These are phyloP conservation scores for Chrysosporium keratinophilum DNA, from an alignment of 2,329 filamentous ascomycete species.

Conservation along the genomic window DNA sequence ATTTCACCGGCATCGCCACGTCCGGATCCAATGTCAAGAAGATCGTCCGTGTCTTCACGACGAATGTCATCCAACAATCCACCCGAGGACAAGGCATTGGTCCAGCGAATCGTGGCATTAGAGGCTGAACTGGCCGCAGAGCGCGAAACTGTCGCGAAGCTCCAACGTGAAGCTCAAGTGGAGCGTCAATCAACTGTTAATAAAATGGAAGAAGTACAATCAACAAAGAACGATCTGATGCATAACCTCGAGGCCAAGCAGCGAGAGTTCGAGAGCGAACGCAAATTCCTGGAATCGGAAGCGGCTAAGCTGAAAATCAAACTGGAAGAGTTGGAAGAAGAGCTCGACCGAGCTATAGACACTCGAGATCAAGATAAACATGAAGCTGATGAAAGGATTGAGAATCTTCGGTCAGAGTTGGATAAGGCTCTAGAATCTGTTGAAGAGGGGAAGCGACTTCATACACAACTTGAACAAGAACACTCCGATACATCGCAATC, in stretches of 20 bases:
- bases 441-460: conserved; percentile 50
- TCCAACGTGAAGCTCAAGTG: conserved; percentile 60
- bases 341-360: conserved; percentile 73
- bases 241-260: conserved; percentile 91
- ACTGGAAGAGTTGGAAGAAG: conserved; percentile 82
- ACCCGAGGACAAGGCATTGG: conserved; percentile 50
- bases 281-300: conserved; percentile 71
- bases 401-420: conserved; percentile 60
- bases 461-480: conserved; percentile 45
- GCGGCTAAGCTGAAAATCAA: conserved; percentile 64
- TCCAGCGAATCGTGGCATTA: conserved; percentile 54
- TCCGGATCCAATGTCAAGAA: conserved; percentile 40
- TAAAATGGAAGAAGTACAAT: conserved; percentile 72
- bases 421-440: conserved; percentile 47
- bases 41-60: conserved; percentile 51
- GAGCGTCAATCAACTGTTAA: conserved; percentile 51
- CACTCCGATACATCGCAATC: conserved; percentile 18
- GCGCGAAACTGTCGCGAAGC: conserved; percentile 53
- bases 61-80: conserved; percentile 52
- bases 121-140: conserved; percentile 70
- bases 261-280: conserved; percentile 74
- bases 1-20: conserved; percentile 33
- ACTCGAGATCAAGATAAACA: conserved; percentile 73
- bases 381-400: conserved; percentile 57
- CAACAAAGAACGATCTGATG: conserved; percentile 86